These are phyloP conservation scores for Haplosporangium sp. DNA, from an alignment of 371 early-diverging fungal species.

Conservation along the genomic window DNA sequence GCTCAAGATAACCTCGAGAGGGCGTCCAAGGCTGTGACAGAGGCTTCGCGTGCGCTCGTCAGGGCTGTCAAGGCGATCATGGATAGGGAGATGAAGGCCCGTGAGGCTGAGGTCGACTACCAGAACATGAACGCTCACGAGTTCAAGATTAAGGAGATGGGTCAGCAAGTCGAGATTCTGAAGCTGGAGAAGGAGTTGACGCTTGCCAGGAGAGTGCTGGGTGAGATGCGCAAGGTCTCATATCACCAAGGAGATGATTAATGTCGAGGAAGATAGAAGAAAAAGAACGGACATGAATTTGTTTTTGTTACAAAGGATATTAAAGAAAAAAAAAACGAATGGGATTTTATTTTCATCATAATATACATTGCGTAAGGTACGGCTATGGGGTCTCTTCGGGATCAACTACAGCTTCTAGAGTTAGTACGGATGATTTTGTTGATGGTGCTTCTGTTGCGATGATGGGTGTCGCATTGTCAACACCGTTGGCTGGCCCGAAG, in stretches of 20 bases:
- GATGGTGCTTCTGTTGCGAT: too few species aligned
- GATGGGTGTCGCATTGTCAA: too few species aligned
- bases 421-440: too few species aligned
- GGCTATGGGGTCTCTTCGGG: too few species aligned
- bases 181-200: slow-evolving; percentile 93
- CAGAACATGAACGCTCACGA: slow-evolving; percentile 87
- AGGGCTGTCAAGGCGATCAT: slow-evolving; percentile 91
- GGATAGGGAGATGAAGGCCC: slow-evolving; percentile 72
- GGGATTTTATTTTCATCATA: too few species aligned
- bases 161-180: slow-evolving; percentile 96
- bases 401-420: too few species aligned
- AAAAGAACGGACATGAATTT: background rate
- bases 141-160: slow-evolving; percentile 96
- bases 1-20: slow-evolving; percentile 92
- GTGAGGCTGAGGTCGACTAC: slow-evolving; percentile 73
- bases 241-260: slow-evolving; percentile 70
- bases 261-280: background rate
- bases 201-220: slow-evolving; percentile 86
- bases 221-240: slow-evolving; percentile 89
- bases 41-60: slow-evolving; percentile 91
- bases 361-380: too few species aligned
- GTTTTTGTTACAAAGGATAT: background rate
- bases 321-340: too few species aligned
- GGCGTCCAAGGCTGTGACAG: slow-evolving; percentile 93
- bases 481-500: too few species aligned